Conservation (phyloP, 176 grass and related monocot species). For the Dendrocalamus sinicus region DNA sequence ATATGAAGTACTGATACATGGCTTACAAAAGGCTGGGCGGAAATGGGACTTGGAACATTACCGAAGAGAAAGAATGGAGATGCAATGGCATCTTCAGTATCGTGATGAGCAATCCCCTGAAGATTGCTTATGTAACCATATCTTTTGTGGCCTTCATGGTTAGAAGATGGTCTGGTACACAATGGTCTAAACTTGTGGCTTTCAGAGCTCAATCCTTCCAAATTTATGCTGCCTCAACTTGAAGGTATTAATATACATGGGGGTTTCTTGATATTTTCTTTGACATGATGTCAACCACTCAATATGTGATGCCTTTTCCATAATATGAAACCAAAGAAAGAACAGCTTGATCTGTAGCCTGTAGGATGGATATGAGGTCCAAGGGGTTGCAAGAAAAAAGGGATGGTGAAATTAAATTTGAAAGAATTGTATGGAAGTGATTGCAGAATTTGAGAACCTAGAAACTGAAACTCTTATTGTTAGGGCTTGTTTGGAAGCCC, state of each 20-base stretch:
- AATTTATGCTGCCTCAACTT: conserved; percentile 23
- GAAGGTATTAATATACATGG: conserved; percentile 25
- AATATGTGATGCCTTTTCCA: neutral
- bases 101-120: conserved; percentile 41
- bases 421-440: neutral
- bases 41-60: conserved; percentile 56
- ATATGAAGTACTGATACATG: conserved; percentile 66
- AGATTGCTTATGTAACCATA: conserved; percentile 68
- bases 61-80: conserved; percentile 66
- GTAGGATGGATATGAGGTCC: neutral
- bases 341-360: neutral
- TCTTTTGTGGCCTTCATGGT: conserved; percentile 54
- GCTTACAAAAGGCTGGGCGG: conserved; percentile 61
- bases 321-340: neutral
- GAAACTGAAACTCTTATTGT: conserved; percentile 1
- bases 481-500: neutral
- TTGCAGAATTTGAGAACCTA: conserved; percentile 8
- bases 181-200: conserved; percentile 13
- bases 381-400: conserved; percentile 24
- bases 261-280: conserved; percentile 32
- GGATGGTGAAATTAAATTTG: conserved; percentile 23
- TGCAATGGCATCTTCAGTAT: conserved; percentile 55
- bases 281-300: neutral
- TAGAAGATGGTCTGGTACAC: conserved; percentile 42
- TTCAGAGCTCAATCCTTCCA: conserved; percentile 6